Evolutionary conservation across 139 green algal genomes (phyloP).

Genomic region (Choricystis sp.): DNA sequence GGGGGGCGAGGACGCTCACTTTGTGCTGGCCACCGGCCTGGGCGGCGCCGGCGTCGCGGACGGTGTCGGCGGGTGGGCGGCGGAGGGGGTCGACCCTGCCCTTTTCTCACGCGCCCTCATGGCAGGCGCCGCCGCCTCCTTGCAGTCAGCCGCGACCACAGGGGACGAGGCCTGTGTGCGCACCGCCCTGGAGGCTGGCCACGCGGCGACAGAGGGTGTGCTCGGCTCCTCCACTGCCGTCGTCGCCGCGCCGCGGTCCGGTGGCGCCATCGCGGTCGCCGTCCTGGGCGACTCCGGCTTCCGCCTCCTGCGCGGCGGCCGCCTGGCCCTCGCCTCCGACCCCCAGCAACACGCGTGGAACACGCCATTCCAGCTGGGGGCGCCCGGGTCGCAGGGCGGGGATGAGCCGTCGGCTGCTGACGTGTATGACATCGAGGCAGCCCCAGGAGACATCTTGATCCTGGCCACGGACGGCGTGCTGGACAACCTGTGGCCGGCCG

Average conservation of each 20-base stretch:
- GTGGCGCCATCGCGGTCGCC: conserved; percentile 31
- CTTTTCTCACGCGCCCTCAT: conserved; percentile 55
- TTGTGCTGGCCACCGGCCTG: conserved; percentile 31
- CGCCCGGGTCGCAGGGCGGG: conserved; percentile 4
- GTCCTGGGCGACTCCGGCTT: conserved; percentile 72
- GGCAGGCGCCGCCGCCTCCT: conserved; percentile 4
- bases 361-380: conserved; percentile 77
- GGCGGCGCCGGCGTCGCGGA: conserved; percentile 67
- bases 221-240: conserved; percentile 18
- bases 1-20: conserved; percentile 78
- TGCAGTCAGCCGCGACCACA: no score
- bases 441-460: conserved; percentile 52
- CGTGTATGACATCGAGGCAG: conserved; percentile 28
- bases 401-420: conserved; percentile 29
- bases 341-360: conserved; percentile 91
- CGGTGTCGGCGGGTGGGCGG: conserved; percentile 76
- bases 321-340: conserved; percentile 44
- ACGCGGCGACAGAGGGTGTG: conserved; percentile 11
- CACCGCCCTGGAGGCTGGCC: conserved; percentile 8
- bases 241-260: conserved; percentile 6
- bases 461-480: conserved; percentile 85
- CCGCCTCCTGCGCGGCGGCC: conserved; percentile 40
- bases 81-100: conserved; percentile 64
- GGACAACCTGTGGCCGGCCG: conserved; percentile 89
- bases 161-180: not conserved